A percentile compares a stretch with the other conserved stretches of the same genome.
Evolutionary conservation across 768 basidiomycete genomes (phyloP).

Genomic region (Chalciporus piperatus): DNA sequence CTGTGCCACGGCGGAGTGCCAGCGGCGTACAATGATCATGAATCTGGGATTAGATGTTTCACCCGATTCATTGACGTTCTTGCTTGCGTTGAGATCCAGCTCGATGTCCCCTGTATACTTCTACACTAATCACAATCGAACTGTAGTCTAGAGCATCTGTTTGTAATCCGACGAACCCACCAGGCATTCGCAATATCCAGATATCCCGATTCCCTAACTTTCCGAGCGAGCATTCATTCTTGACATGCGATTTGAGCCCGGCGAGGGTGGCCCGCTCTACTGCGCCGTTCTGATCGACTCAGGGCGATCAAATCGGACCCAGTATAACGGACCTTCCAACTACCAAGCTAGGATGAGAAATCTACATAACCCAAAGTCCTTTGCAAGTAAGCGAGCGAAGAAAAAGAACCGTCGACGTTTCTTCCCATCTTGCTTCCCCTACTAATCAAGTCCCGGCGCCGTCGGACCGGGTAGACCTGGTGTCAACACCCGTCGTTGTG

Average conservation of each 20-base stretch:
- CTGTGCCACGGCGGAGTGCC: slow-evolving; percentile 43
- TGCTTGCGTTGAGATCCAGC: slow-evolving; percentile 13
- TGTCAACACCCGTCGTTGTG: slow-evolving; percentile 28
- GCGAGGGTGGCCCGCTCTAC: not conserved
- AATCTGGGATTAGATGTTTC: slow-evolving; percentile 2
- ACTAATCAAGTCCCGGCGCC: slow-evolving; percentile 29
- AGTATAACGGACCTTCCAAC: slow-evolving; percentile 6
- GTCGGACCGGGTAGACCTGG: slow-evolving; percentile 26
- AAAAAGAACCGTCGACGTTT: slow-evolving; percentile 7
- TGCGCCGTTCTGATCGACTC: not conserved
- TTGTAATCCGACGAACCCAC: slow-evolving; percentile 13
- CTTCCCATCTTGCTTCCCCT: not conserved
- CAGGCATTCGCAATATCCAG: not conserved
- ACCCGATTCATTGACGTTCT: slow-evolving; percentile 9
- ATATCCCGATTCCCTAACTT: not conserved
- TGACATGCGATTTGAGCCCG: not conserved
- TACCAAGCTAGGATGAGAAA: slow-evolving; percentile 4
- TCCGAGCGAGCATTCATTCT: not conserved
- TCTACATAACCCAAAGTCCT: slow-evolving; percentile 6
- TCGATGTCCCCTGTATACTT: slow-evolving; percentile 6
- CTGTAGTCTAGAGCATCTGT: slow-evolving; percentile 6
- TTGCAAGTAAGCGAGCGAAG: slow-evolving; percentile 4
- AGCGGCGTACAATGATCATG: slow-evolving; percentile 28
- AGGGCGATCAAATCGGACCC: not conserved
- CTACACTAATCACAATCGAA: slow-evolving; percentile 18